phyloP scores from a whole-genome alignment of 345 rosid genomes.

The Brassica cretica region DNA sequence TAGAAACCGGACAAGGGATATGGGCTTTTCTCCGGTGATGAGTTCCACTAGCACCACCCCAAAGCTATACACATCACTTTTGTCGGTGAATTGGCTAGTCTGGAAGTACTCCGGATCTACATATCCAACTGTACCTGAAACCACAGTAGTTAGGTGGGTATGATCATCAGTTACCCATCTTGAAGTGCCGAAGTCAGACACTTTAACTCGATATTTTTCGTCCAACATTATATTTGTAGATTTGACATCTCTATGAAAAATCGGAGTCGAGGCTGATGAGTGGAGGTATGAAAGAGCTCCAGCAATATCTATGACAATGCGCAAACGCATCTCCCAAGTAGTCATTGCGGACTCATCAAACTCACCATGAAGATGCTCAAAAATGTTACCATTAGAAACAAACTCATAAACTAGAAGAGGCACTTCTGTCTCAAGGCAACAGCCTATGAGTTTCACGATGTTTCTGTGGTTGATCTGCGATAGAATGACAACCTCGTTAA shows the following conservation, averaged over 20 bases:
- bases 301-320: neutral
- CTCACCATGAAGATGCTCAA: constrained; percentile 2
- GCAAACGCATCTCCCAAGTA: neutral
- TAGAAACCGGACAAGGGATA: neutral
- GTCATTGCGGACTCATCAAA: neutral
- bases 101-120: neutral
- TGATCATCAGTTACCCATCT: neutral
- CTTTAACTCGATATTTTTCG: neutral
- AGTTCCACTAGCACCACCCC: neutral
- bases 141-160: neutral
- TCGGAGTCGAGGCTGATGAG: neutral
- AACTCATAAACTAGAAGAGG: neutral
- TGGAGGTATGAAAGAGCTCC: neutral
- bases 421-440: neutral
- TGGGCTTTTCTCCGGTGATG: neutral
- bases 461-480: neutral
- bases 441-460: neutral
- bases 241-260: neutral
- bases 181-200: neutral
- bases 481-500: neutral
- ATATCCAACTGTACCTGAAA: neutral
- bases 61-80: neutral
- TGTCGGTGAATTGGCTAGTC: neutral
- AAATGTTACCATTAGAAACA: neutral
- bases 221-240: neutral